These are phyloP conservation scores for Mucor saturninus DNA, from an alignment of 371 early-diverging fungal species.

Conservation along the genomic window DNA sequence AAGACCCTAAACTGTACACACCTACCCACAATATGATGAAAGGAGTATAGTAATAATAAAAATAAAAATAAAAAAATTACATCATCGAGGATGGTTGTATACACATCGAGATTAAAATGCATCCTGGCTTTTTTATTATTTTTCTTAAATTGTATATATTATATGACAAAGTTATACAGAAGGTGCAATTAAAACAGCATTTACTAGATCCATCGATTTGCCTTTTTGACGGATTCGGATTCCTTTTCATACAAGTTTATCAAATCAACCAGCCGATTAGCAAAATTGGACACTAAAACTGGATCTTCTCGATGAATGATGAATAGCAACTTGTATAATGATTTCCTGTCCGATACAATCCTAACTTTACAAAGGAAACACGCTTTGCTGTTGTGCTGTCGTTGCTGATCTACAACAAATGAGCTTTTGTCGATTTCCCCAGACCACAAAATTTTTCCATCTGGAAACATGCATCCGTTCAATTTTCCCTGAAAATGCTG, in stretches of 20 bases:
- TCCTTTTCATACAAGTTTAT: not conserved
- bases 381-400: not conserved
- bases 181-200: not conserved
- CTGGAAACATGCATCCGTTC: conserved; percentile 21
- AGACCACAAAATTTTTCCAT: conserved; percentile 20
- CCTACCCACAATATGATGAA: conserved; percentile 43
- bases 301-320: conserved; percentile 1
- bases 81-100: not conserved
- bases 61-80: not conserved
- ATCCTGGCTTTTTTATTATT: not conserved
- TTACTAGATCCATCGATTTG: not conserved
- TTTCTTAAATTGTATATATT: not conserved
- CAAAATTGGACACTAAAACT: not conserved
- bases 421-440: conserved; percentile 10
- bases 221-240: not conserved
- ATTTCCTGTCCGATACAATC: not conserved
- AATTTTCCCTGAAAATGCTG: conserved; percentile 31
- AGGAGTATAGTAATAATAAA: conserved; percentile 25
- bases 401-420: not conserved
- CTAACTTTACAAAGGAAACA: conserved; percentile 6
- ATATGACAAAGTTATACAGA: not conserved
- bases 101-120: not conserved
- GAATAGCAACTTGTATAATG: not conserved
- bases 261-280: not conserved
- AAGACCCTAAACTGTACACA: conserved; percentile 45